phyloP scores from a whole-genome alignment of 1,284 basidiomycete genomes.

The Ceratobasidium sp. region DNA sequence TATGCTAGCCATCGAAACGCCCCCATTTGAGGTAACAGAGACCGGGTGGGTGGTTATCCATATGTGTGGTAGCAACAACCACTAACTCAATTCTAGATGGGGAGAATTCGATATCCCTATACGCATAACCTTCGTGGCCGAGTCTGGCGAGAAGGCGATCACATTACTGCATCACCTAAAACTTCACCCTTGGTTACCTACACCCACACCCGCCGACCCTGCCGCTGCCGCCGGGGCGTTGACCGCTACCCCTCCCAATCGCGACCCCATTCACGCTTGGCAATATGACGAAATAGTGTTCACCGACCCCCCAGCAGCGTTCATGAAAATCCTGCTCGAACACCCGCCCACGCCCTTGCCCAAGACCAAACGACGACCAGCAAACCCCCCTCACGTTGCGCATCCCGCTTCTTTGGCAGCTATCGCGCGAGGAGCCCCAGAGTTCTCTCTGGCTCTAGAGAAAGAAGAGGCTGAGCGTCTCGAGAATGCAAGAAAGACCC shows the following conservation, averaged over 20 bases:
- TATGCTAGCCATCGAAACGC: conserved; percentile 84
- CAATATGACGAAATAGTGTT: conserved; percentile 99
- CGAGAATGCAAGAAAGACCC: conserved; percentile 79
- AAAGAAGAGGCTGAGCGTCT: conserved; percentile 86
- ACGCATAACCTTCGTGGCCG: conserved; percentile 91
- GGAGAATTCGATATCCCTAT: conserved; percentile 99
- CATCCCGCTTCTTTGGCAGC: conserved; percentile 74
- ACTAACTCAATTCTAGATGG: conserved; percentile 74
- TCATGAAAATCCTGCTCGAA: conserved; percentile 84
- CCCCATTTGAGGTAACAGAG: conserved; percentile 95
- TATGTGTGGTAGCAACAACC: background rate
- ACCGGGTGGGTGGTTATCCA: conserved; percentile 73
- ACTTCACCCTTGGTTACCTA: conserved; percentile 88
- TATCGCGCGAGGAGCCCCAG: conserved; percentile 71
- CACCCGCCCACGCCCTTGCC: conserved; percentile 89
- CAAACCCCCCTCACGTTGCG: conserved; percentile 78
- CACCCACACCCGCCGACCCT: conserved; percentile 50
- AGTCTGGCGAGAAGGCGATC: conserved; percentile 93
- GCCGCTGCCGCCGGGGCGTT: conserved; percentile 48
- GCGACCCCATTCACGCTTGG: conserved; percentile 89
- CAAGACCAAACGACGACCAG: conserved; percentile 64
- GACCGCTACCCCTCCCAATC: conserved; percentile 54
- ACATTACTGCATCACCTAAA: conserved; percentile 93
- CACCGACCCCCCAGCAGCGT: conserved; percentile 90
- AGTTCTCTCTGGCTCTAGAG: conserved; percentile 87